Conservation (phyloP, 2,329 filamentous ascomycete species). For the Oidium heveae region DNA sequence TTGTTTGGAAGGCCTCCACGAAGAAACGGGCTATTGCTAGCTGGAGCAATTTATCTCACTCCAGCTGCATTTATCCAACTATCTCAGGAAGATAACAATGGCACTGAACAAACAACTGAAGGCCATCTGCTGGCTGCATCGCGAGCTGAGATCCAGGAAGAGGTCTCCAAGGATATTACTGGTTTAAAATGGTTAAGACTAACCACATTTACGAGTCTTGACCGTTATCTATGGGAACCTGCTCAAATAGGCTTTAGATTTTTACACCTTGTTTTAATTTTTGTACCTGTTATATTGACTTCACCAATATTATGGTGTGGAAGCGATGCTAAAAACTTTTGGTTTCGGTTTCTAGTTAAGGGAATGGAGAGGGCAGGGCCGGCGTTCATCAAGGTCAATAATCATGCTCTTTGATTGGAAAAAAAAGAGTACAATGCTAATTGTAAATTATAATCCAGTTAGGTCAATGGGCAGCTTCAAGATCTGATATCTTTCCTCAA, state of each 20-base stretch:
- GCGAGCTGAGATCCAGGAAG: slow-evolving; percentile 47
- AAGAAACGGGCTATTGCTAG: slow-evolving; percentile 6
- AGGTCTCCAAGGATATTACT: slow-evolving; percentile 33
- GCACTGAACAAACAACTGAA: slow-evolving; percentile 45
- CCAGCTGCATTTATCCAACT: slow-evolving; percentile 31
- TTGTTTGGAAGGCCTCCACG: slow-evolving; percentile 5
- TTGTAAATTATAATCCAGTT: slow-evolving; percentile 24
- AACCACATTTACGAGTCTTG: slow-evolving; percentile 38
- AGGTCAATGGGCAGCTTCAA: slow-evolving; percentile 92
- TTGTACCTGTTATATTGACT: slow-evolving; percentile 64
- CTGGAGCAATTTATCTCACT: slow-evolving; percentile 17
- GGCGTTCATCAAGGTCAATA: slow-evolving; percentile 73
- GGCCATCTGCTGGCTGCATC: slow-evolving; percentile 70
- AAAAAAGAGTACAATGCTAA: slow-evolving; percentile 4
- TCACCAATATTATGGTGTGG: slow-evolving; percentile 70
- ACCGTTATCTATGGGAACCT: slow-evolving; percentile 58
- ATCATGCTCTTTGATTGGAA: too few species aligned
- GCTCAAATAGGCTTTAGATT: slow-evolving; percentile 73
- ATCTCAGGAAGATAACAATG: slow-evolving; percentile 27
- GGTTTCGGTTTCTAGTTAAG: slow-evolving; percentile 70
- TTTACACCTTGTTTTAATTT: slow-evolving; percentile 63
- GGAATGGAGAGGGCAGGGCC: slow-evolving; percentile 85
- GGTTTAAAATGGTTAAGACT: slow-evolving; percentile 33
- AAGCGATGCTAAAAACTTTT: slow-evolving; percentile 45
- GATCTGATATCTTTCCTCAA: slow-evolving; percentile 84